phyloP scores from a whole-genome alignment of 176 grass and related monocot genomes.

The Avena insularis region DNA sequence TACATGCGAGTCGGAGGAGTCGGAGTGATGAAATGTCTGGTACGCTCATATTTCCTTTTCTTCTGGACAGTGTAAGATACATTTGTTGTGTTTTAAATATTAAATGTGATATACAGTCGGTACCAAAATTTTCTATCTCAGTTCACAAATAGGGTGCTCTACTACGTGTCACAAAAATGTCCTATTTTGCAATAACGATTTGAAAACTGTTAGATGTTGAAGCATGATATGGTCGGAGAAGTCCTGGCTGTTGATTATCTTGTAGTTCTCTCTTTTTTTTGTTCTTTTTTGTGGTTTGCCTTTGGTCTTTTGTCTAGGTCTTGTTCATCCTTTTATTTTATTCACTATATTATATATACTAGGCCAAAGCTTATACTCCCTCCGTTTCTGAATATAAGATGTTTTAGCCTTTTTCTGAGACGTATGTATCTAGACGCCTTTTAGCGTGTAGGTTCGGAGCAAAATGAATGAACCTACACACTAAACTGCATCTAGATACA shows the following conservation, averaged over 20 bases:
- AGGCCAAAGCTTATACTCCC: neutral
- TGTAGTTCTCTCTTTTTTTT: neutral
- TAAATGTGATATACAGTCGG: neutral
- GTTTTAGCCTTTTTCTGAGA: no score
- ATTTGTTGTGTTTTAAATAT: neutral
- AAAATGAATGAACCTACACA: no score
- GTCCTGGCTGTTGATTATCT: neutral
- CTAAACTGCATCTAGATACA: no score
- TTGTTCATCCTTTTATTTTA: neutral
- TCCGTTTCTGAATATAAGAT: no score
- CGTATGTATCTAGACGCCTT: no score
- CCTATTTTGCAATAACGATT: neutral
- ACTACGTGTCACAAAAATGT: neutral
- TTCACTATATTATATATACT: neutral
- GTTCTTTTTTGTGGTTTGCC: constrained; percentile 10
- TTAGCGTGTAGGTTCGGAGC: no score
- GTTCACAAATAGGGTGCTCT: constrained; percentile 21
- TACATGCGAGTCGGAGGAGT: constrained; percentile 69
- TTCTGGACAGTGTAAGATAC: constrained; percentile 9
- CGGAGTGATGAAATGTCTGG: constrained; percentile 87
- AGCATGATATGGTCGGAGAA: neutral
- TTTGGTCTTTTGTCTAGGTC: constrained; percentile 2
- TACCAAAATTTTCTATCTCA: neutral
- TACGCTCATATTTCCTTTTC: constrained; percentile 58
- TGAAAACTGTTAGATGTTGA: neutral